Percentiles rank a stretch among this genome's conserved stretches.
Evolutionary conservation across 2,329 filamentous ascomycete species (phyloP).

Genomic region (Colletotrichum brevisporum): DNA sequence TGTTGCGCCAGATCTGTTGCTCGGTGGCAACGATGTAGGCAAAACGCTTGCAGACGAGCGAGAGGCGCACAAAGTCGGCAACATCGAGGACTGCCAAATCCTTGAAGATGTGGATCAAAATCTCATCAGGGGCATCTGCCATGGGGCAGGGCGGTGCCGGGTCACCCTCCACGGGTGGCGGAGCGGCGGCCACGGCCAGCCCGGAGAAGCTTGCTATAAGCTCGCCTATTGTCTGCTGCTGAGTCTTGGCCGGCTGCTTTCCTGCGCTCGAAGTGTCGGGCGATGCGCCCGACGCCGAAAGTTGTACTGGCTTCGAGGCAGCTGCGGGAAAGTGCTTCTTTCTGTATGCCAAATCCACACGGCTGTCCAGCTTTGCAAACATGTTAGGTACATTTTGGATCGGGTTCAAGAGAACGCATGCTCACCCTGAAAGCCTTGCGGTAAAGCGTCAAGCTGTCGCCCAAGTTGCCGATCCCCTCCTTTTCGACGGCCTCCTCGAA

Average conservation of each 20-base stretch:
- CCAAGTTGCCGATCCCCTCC: slow-evolving; percentile 86
- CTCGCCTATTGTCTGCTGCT: slow-evolving; percentile 70
- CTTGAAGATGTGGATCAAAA: slow-evolving; percentile 83
- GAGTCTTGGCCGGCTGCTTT: slow-evolving; percentile 42
- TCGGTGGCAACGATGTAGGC: slow-evolving; percentile 89
- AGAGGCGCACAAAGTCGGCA: slow-evolving; percentile 80
- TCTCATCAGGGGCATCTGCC: slow-evolving; percentile 82
- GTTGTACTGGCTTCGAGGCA: slow-evolving; percentile 60
- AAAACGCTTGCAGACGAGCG: slow-evolving; percentile 87
- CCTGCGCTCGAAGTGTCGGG: slow-evolving; percentile 45
- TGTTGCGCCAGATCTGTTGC: slow-evolving; percentile 85
- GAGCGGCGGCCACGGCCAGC: slow-evolving; percentile 76
- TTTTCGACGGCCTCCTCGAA: slow-evolving; percentile 93
- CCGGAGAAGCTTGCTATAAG: slow-evolving; percentile 83
- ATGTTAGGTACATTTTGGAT: not conserved
- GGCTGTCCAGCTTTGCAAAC: slow-evolving; percentile 78
- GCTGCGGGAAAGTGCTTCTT: slow-evolving; percentile 89
- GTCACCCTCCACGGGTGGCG: slow-evolving; percentile 79
- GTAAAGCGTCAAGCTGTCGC: slow-evolving; percentile 90
- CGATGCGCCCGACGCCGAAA: slow-evolving; percentile 30
- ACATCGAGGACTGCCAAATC: slow-evolving; percentile 82
- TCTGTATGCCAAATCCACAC: slow-evolving; percentile 88
- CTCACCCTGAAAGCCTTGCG: slow-evolving; percentile 88
- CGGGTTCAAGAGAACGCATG: not conserved
- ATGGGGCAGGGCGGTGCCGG: slow-evolving; percentile 86